Evolutionary conservation across 148 eudicot species (phyloP), one percentile per base, ranked within the genome.

Genomic region (Vaccinium darrowii): DNA sequence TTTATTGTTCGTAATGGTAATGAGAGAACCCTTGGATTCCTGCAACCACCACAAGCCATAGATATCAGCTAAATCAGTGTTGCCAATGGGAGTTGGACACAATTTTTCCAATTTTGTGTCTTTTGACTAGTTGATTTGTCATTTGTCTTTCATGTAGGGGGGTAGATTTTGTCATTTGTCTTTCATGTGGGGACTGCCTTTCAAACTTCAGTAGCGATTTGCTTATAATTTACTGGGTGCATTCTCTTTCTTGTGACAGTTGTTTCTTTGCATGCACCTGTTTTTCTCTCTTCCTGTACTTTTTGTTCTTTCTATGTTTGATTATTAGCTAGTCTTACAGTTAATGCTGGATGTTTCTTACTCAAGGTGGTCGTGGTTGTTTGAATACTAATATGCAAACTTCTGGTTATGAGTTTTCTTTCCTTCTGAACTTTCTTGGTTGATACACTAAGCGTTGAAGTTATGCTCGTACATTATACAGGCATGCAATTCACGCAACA

Each of bases 401-500:
- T 27, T 62, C 47, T 51, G 47, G 19, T 33, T 85, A 50, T 8
- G 33, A 25, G 74, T 23, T 62, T 33, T 63, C 60, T 49, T 23
- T 65, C 30, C 72, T 3, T 65, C 13, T 23, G 72, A 65, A 9
- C 72, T 65, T 65, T 65, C 72, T 65, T 65, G 72, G 14, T 65
- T 65, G 30, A 65, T 23, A 65, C 30, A 23, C 72, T 23, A 9
- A 63, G 30, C 30, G 11, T n/a, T 63, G 71, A 63, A 3, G 9
- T 63, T 23, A 10, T 63, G 27, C n/a, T 63, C 13, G 1, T 21
- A 23, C 49, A 15, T 73, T 36, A 65, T 84, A 76, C 88, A 95
- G 98, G 97, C 30, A 94, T 94, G 47, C 95, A 89, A 19, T 95
- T 91, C 88, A 88, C 89, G 58, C 98, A 95, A 73, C 98, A 95